A percentile compares a stretch with the other conserved stretches of the same genome.
These are phyloP conservation scores for Diddensiella caesifluorescens DNA, from an alignment of 805 yeast species.

Conservation along the genomic window DNA sequence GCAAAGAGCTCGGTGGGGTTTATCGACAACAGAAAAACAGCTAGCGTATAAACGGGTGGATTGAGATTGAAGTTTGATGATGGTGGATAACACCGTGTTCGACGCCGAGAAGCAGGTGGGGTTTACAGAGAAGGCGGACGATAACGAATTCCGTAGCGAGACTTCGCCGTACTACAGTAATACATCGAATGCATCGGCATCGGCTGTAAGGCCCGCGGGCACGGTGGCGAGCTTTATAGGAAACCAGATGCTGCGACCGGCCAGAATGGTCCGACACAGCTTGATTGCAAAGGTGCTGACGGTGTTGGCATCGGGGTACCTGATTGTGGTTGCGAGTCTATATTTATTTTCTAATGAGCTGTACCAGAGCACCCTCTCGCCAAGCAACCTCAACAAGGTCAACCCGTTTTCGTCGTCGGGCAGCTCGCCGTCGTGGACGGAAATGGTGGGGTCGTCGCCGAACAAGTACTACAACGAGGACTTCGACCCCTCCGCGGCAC, in stretches of 20 bases:
- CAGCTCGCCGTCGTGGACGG: too few relatives aligned
- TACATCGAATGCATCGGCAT: neutral
- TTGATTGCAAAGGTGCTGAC: slow-evolving; percentile 18
- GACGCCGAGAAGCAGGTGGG: slow-evolving; percentile 4
- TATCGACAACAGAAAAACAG: too few relatives aligned
- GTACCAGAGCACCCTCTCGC: neutral
- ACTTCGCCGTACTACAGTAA: neutral
- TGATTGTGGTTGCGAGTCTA: slow-evolving; percentile 13
- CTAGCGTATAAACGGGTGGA: too few relatives aligned
- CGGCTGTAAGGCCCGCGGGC: neutral
- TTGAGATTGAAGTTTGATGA: too few relatives aligned
- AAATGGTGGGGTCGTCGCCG: too few relatives aligned
- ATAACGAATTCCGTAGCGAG: neutral
- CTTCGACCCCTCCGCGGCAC: slow-evolving; percentile 13
- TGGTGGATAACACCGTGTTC: too few relatives aligned
- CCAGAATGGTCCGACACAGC: slow-evolving; percentile 11
- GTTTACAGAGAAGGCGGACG: neutral
- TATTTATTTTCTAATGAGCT: slow-evolving; percentile 16
- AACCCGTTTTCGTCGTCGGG: neutral
- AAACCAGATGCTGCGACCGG: neutral
- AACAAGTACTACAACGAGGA: slow-evolving; percentile 5
- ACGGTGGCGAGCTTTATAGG: neutral
- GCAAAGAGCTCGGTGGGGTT: too few relatives aligned
- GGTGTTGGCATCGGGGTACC: slow-evolving; percentile 14
- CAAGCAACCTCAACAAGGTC: neutral